Conservation (phyloP, 164 flowering plant species). For the Nymphaea thermarum region DNA sequence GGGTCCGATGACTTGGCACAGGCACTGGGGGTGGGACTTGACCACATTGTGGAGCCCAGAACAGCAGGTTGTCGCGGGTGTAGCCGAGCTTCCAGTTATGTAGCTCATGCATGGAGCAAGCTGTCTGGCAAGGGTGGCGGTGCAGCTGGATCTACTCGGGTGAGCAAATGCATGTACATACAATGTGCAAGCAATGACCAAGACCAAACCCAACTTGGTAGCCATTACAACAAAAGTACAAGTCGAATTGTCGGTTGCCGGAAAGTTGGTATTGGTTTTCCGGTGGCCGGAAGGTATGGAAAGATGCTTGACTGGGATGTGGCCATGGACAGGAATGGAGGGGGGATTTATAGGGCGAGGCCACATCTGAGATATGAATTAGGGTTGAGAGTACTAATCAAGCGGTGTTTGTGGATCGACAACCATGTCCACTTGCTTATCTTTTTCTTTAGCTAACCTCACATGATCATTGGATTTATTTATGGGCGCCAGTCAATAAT, state of each 20-base stretch:
- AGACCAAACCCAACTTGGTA: slow-evolving; percentile 1
- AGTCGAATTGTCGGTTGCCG: not conserved
- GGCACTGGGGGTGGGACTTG: slow-evolving; percentile 32
- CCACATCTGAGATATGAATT: not conserved
- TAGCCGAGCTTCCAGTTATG: slow-evolving; percentile 35
- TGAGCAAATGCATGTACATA: slow-evolving; percentile 21
- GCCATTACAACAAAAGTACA: too few species aligned
- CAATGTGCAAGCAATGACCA: slow-evolving; percentile 4
- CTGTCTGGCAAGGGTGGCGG: slow-evolving; percentile 32
- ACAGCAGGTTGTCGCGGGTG: slow-evolving; percentile 66
- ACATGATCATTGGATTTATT: not conserved
- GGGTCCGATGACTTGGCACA: slow-evolving; percentile 57
- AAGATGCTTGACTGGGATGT: not conserved
- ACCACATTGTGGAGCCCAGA: slow-evolving; percentile 34
- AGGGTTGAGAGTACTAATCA: not conserved
- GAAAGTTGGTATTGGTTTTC: too few species aligned
- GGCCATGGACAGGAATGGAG: not conserved
- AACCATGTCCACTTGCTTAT: not conserved
- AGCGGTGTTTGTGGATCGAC: not conserved
- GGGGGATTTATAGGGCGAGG: not conserved
- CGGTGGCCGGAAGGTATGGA: too few species aligned
- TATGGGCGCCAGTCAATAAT: not conserved
- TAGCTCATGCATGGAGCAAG: slow-evolving; percentile 62
- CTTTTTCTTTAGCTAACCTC: not conserved
- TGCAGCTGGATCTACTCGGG: slow-evolving; percentile 41